These are phyloP conservation scores for Aspergillus caelatus DNA, from an alignment of 2,329 filamentous ascomycete species.

Conservation along the genomic window DNA sequence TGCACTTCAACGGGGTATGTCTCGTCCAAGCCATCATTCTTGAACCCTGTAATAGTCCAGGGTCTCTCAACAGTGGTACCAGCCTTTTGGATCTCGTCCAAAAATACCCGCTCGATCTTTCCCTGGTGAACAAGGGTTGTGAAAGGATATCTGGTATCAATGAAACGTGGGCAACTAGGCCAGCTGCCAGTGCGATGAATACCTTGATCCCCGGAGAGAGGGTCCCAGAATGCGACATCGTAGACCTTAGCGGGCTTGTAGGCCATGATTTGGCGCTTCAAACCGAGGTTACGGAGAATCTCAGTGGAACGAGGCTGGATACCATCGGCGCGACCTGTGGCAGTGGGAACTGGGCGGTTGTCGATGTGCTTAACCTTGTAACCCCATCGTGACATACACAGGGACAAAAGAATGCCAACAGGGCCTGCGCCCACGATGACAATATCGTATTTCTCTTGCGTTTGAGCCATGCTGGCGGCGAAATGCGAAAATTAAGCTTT, in stretches of 20 bases:
- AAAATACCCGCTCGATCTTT: constrained; percentile 64
- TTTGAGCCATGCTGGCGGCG: constrained; percentile 28
- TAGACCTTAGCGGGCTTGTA: constrained; percentile 84
- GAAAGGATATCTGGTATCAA: constrained; percentile 66
- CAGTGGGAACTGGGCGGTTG: constrained; percentile 81
- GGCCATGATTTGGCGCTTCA: constrained; percentile 86
- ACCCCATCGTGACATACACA: constrained; percentile 86
- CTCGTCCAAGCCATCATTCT: constrained; percentile 62
- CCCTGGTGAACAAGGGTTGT: constrained; percentile 66
- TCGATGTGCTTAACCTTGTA: constrained; percentile 96
- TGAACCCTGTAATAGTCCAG: constrained; percentile 64
- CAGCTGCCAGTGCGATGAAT: constrained; percentile 68
- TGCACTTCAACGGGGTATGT: constrained; percentile 81
- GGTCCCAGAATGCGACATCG: constrained; percentile 69
- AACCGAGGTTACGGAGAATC: constrained; percentile 82
- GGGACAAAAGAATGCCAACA: constrained; percentile 83
- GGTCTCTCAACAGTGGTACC: constrained; percentile 60
- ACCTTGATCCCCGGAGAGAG: constrained; percentile 52
- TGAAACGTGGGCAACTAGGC: constrained; percentile 86
- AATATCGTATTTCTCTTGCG: constrained; percentile 59
- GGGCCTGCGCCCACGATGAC: constrained; percentile 90
- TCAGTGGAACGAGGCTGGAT: constrained; percentile 90
- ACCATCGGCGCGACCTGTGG: constrained; percentile 84
- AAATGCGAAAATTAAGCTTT: constrained; percentile 2
- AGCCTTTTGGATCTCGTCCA: constrained; percentile 63